Base-by-base conservation (phyloP, 1,284 basidiomycete species). In the Fomitiporia mediterranea region DNA sequence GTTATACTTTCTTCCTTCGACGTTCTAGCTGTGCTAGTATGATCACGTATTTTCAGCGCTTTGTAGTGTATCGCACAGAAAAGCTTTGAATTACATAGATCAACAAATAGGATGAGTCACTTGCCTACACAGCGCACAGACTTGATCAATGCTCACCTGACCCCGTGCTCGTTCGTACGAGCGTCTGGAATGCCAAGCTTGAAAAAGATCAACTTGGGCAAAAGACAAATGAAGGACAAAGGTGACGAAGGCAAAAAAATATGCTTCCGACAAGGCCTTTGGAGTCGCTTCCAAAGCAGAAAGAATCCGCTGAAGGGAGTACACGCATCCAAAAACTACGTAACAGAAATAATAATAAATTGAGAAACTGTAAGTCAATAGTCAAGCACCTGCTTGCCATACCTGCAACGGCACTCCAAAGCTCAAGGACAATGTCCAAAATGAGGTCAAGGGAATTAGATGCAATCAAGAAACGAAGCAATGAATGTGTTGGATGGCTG, bases 391-490 rank as follows among this genome's bases (percentile, higher is more conserved):
- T 46, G 2, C 75, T 62, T 17, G 35, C 62, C 73, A 56, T 66
- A 80, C 84, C 82, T 58, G 82, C 72, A 34, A 79, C 66, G 40
- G 85, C 82, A 63, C 82, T 82, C 76, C 81, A 81, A 50, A 84
- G 63, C 57, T 85, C 80, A 27, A 85, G 66, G 0, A 70, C 58
- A 15, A 85, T 60, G 60, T 83, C 82, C 2, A 86, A 66, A 37
- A 83, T 78, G 32, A 92, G 69, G 67, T 93, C 89, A 30, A 90
- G 72, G 1, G 84, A 85, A 66, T 90, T 91, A 1, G 86, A 86
- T 3, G 74, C 76, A 1, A 90, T 62, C 11, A 92, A 71, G 63
- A 84, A 86, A 17, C 81, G 73, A 19, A 91, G 70, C 4, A 84
- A 70, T 4, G 82, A 82, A 65, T 81, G 78, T 2, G 66, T 72